Base-by-base conservation (phyloP, 192 early-diverging fungal species). In the Dissophora ornata region DNA sequence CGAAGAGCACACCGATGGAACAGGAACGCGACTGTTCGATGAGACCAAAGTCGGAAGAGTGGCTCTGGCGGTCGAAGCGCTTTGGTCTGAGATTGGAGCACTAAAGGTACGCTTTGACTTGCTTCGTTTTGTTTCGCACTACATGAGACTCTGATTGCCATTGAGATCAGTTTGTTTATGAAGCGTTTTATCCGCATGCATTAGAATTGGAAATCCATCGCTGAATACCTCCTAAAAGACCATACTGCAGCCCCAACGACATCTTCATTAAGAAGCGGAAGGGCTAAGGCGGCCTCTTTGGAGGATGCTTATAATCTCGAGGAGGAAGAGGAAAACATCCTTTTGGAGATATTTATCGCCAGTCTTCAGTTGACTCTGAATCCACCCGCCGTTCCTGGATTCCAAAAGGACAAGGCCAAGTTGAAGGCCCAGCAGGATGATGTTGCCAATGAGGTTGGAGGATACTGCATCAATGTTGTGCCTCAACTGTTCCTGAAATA, bases 311-410 rank as follows among this genome's bases (percentile, higher is more conserved):
- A 87, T 55, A 48, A 69, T 4, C 47, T 88, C 7, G 82, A 67
- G 16, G 81, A 86, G 3, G 78, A 81, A 6, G 83, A 90, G 58
- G 88, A 90, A 33, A 79, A 83, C n/a, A 53, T 84, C 9, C 63
- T 90, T 22, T 45, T 90, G 18, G 78, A 86, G 33, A 75, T 83
- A 11, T 79, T 84, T 62, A 69, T 84, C 4, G 65, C 62, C 16
- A 82, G 82, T 52, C 54, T 86, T 2, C 69, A 83, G 25, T 36
- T 75, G 40, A 79, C 44, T 7, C 36, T 82, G 30, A n/a, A 42
- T 8, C 75, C 77, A 15, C 63, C 66, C 11, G 26, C 61, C 2
- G 42, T 63, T 4, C 69, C 51, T 25, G 78, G 71, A 57, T 74
- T 82, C 57, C 64, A 69, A 24, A 67, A 80, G 60, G 71, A 79